phyloP scores from a whole-genome alignment of 352 stramenopile genomes.

The Salisapilia sapeloensis region DNA sequence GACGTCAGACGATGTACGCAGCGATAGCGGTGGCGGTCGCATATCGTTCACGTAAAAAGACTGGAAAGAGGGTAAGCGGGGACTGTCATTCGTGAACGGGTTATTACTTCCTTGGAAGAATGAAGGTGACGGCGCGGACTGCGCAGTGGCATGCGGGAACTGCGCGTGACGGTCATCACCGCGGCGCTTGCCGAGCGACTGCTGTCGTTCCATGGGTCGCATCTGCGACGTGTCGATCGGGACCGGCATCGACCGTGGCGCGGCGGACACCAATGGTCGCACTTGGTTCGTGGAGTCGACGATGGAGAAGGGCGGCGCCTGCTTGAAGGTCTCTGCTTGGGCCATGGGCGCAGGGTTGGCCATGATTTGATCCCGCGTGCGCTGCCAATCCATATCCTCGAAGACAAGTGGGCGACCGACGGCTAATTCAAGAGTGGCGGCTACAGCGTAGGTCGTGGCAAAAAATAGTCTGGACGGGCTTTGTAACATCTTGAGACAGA shows the following conservation, averaged over 20 bases:
- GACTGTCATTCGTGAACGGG: not conserved
- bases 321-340: not conserved
- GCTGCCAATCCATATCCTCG: conserved; percentile 56
- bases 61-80: conserved; percentile 1
- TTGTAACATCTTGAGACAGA: too few relatives aligned
- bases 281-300: conserved; percentile 59
- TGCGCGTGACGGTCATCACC: conserved; percentile 3
- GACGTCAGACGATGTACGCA: not conserved
- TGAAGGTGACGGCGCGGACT: conserved; percentile 1
- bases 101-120: conserved; percentile 1
- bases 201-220: not conserved
- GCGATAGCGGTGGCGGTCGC: conserved; percentile 2
- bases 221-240: not conserved
- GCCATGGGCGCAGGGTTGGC: conserved; percentile 8
- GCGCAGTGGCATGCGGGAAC: conserved; percentile 4
- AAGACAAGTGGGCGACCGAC: too few relatives aligned
- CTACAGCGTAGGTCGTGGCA: too few relatives aligned
- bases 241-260: conserved; percentile 1
- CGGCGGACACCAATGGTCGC: conserved; percentile 34
- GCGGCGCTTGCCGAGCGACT: not conserved
- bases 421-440: too few relatives aligned
- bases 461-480: too few relatives aligned
- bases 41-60: conserved; percentile 2
- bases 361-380: conserved; percentile 20
- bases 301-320: conserved; percentile 20